Evolutionary conservation across 768 basidiomycete species (phyloP).

Genomic region (Auriscalpium microsporum): DNA sequence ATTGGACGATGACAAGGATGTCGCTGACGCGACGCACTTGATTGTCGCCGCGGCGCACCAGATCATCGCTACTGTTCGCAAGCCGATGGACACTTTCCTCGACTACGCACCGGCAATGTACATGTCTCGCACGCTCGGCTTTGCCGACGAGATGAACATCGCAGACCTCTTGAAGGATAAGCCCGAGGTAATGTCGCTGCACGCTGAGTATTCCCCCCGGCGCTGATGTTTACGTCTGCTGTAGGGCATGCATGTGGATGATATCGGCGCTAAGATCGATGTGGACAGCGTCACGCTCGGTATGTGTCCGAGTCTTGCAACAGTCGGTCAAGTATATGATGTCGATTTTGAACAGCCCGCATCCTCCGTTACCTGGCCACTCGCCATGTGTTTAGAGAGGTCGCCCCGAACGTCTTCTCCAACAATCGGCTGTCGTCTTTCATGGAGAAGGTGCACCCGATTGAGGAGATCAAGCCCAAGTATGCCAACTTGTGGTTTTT

Average conservation of each 20-base stretch:
- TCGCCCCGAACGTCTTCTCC: constrained; percentile 29
- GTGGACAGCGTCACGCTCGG: constrained; percentile 1
- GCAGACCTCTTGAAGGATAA: constrained; percentile 1
- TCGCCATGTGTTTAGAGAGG: constrained; percentile 31
- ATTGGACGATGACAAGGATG: background rate
- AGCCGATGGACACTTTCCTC: background rate
- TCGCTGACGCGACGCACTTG: background rate
- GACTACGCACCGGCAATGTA: background rate
- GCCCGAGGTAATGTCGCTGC: background rate
- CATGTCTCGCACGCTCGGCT: background rate
- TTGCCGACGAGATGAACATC: background rate
- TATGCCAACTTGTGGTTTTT: background rate
- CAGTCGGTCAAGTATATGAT: background rate
- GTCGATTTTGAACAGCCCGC: constrained; percentile 20
- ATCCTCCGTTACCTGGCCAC: constrained; percentile 31
- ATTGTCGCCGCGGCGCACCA: background rate
- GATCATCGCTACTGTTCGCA: constrained; percentile 1
- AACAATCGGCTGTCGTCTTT: constrained; percentile 30
- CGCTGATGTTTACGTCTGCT: background rate
- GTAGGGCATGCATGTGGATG: constrained; percentile 5
- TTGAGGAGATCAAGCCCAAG: constrained; percentile 11
- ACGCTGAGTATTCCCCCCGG: background rate
- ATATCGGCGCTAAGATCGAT: constrained; percentile 1
- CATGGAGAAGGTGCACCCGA: constrained; percentile 24
- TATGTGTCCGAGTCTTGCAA: background rate